Conservation (phyloP, 2,329 filamentous ascomycete species). For the Thielaviopsis populi region DNA sequence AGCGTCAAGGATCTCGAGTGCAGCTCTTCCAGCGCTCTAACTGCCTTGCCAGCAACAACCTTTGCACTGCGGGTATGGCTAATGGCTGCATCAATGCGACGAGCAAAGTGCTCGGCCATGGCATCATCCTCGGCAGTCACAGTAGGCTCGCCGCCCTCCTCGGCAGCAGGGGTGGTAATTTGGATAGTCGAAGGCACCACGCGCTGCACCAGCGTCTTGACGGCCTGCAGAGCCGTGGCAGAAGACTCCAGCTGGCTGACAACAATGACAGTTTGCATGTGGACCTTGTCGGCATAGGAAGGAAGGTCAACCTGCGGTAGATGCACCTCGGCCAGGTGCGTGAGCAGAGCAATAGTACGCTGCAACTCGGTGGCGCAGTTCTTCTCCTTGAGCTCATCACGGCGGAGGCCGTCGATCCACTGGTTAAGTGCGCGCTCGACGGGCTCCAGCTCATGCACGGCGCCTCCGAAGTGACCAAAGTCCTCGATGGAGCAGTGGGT, state of each 20-base stretch:
- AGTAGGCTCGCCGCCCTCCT: conserved; percentile 6
- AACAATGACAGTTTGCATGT: conserved; percentile 61
- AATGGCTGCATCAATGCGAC: conserved; percentile 56
- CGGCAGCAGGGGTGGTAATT: neutral
- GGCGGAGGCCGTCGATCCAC: conserved; percentile 72
- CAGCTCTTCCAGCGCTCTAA: conserved; percentile 63
- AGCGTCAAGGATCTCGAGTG: conserved; percentile 61
- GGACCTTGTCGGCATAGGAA: conserved; percentile 61
- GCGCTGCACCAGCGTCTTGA: conserved; percentile 51
- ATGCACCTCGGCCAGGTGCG: conserved; percentile 71
- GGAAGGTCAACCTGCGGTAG: conserved; percentile 49
- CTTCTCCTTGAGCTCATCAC: conserved; percentile 72
- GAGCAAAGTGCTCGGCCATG: conserved; percentile 48
- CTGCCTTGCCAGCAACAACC: conserved; percentile 65
- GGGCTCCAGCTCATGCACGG: conserved; percentile 75
- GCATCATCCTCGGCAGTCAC: conserved; percentile 40
- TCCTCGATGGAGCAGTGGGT: conserved; percentile 61
- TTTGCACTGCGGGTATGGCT: conserved; percentile 68
- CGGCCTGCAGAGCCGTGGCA: conserved; percentile 48
- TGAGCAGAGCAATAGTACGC: conserved; percentile 70
- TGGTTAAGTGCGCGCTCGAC: conserved; percentile 78
- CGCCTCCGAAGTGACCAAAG: conserved; percentile 64
- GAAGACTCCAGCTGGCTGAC: conserved; percentile 72
- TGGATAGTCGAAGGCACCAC: conserved; percentile 27
- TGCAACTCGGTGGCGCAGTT: conserved; percentile 70